Percentiles rank a stretch among this genome's conserved stretches.
Conservation (phyloP, 2,329 filamentous ascomycete species). For the Penicillium occitanis region DNA sequence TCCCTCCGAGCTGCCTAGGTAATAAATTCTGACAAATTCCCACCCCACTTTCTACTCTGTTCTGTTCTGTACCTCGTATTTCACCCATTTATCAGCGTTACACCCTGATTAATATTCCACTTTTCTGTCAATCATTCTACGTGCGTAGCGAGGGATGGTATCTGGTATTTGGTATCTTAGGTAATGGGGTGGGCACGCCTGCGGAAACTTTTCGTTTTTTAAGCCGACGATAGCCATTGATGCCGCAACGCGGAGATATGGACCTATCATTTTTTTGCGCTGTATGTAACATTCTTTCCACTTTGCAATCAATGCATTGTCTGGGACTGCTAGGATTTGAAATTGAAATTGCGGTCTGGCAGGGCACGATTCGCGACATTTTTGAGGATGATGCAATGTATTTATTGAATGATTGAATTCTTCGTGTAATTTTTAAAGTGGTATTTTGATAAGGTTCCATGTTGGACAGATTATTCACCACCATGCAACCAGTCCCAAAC, state of each 20-base stretch:
- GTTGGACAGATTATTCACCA: conserved; percentile 31
- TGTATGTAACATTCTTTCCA: not conserved
- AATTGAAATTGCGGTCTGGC: conserved; percentile 1
- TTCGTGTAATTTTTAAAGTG: not conserved
- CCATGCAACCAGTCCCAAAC: conserved; percentile 48
- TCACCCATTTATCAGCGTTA: not conserved
- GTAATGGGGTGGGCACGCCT: not conserved
- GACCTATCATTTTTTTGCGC: not conserved
- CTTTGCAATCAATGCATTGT: not conserved
- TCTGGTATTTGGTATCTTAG: not conserved
- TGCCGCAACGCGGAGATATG: not conserved
- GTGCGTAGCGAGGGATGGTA: not conserved
- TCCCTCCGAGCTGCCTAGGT: not conserved
- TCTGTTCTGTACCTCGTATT: conserved; percentile 6
- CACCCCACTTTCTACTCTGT: conserved; percentile 1
- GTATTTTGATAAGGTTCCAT: not conserved
- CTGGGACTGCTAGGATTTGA: not conserved
- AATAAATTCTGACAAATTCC: conserved; percentile 12
- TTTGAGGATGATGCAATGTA: not conserved
- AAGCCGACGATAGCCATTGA: conserved; percentile 2
- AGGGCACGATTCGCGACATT: not conserved
- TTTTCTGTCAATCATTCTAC: not conserved
- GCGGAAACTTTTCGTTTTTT: not conserved
- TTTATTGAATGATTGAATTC: not conserved
- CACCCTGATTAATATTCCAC: not conserved